These are phyloP conservation scores for Ogataea siamensis DNA, from an alignment of 805 yeast genomes.

Conservation along the genomic window DNA sequence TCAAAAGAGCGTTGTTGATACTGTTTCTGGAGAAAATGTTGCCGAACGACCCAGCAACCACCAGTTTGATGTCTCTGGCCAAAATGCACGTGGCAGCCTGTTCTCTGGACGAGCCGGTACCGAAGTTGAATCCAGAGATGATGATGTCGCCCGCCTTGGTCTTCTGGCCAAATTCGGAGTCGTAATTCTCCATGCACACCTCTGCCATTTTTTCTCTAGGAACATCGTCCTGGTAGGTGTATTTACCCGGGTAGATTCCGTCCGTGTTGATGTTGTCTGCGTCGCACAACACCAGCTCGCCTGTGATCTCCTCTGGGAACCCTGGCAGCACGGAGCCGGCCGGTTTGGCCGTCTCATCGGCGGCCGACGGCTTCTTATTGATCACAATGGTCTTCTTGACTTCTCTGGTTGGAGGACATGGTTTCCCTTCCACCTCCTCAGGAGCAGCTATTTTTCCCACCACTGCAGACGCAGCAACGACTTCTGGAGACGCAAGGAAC, in stretches of 20 bases:
- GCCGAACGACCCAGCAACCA: slow-evolving; percentile 96
- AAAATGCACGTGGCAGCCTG: slow-evolving; percentile 98
- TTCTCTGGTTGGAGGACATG: slow-evolving; percentile 45
- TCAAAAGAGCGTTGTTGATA: slow-evolving; percentile 91
- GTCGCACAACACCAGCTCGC: slow-evolving; percentile 92
- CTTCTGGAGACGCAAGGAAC: slow-evolving; percentile 94
- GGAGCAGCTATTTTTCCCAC: slow-evolving; percentile 92
- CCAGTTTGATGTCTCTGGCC: slow-evolving; percentile 89
- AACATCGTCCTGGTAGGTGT: slow-evolving; percentile 97
- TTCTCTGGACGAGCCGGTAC: slow-evolving; percentile 98
- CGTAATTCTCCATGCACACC: slow-evolving; percentile 99
- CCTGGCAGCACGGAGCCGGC: slow-evolving; percentile 81
- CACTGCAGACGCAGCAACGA: slow-evolving; percentile 98
- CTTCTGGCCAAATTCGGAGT: slow-evolving; percentile 78
- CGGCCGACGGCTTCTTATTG: slow-evolving; percentile 30
- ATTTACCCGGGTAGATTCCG: slow-evolving; percentile 98
- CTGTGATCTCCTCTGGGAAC: slow-evolving; percentile 84
- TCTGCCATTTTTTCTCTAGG: slow-evolving; percentile 95
- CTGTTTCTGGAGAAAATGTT: slow-evolving; percentile 95
- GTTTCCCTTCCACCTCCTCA: slow-evolving; percentile 68
- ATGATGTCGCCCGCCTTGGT: slow-evolving; percentile 84
- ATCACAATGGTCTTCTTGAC: slow-evolving; percentile 44
- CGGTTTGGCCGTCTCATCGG: slow-evolving; percentile 34
- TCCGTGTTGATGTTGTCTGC: slow-evolving; percentile 97
- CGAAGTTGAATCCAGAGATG: slow-evolving; percentile 91